phyloP scores from a whole-genome alignment of 176 grass and related monocot species.

The Melocanna baccifera region DNA sequence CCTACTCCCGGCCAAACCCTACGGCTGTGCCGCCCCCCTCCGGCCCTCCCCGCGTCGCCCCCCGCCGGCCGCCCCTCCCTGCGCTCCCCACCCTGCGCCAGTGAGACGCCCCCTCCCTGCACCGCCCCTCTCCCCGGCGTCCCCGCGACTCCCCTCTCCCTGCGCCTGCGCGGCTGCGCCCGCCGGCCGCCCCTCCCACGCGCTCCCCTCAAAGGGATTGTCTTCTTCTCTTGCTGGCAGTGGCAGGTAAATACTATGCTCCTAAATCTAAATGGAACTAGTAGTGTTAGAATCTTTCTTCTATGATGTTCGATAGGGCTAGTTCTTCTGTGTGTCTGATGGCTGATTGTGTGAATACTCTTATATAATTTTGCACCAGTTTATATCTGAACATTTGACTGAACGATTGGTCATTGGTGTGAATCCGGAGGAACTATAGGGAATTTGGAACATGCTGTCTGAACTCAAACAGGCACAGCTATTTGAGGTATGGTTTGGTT shows the following conservation, averaged over 20 bases:
- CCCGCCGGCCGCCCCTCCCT: too few relatives aligned
- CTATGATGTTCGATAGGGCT: background rate
- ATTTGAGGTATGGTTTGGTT: background rate
- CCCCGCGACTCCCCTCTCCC: too few relatives aligned
- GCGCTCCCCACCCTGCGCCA: too few relatives aligned
- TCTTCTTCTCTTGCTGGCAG: slow-evolving; percentile 95
- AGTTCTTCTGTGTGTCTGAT: background rate
- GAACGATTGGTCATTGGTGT: background rate
- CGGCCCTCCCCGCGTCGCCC: too few relatives aligned
- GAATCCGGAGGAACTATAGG: background rate
- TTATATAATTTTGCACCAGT: background rate
- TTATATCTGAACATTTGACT: background rate
- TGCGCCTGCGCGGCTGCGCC: too few relatives aligned
- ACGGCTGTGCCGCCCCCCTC: too few relatives aligned
- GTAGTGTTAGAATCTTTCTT: background rate
- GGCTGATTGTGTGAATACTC: background rate
- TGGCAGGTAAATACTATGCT: slow-evolving; percentile 45
- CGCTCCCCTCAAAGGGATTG: slow-evolving; percentile 65
- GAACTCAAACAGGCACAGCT: background rate
- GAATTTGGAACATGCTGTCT: background rate
- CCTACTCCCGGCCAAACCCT: too few relatives aligned
- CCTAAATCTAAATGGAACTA: background rate
- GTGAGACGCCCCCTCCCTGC: too few relatives aligned
- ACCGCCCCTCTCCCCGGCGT: too few relatives aligned
- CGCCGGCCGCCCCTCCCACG: too few relatives aligned